Conservation (phyloP, 495 filamentous ascomycete species). For the Clohesyomyces aquaticus region DNA sequence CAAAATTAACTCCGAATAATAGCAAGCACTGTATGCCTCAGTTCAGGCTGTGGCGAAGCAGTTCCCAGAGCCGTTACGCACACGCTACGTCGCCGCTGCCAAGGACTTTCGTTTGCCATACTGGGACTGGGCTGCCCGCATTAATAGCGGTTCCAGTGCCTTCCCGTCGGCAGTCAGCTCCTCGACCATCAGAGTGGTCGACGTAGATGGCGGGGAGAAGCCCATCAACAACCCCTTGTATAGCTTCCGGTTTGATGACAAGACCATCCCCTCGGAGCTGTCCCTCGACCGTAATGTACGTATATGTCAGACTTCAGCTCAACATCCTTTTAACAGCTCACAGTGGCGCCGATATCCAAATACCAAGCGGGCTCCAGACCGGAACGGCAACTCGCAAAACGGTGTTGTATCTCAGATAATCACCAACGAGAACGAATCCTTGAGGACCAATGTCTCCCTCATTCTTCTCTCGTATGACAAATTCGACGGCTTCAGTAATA, state of each 20-base stretch:
- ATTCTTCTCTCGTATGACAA: constrained; percentile 24
- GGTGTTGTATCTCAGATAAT: constrained; percentile 15
- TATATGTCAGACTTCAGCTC: background rate
- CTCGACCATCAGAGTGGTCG: constrained; percentile 6
- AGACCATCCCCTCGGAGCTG: constrained; percentile 3
- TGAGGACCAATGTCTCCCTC: constrained; percentile 30
- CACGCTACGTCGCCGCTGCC: constrained; percentile 22
- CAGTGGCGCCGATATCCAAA: constrained; percentile 20
- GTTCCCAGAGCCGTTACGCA: constrained; percentile 13
- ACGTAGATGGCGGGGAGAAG: constrained; percentile 24
- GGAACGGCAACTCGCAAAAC: constrained; percentile 23
- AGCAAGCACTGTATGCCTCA: constrained; percentile 29
- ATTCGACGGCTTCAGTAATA: constrained; percentile 28
- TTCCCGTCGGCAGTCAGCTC: constrained; percentile 24
- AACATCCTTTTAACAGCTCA: constrained; percentile 1
- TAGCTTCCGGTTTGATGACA: constrained; percentile 14
- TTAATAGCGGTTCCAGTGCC: background rate
- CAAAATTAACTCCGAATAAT: background rate
- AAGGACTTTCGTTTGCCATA: constrained; percentile 28
- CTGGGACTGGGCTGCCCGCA: constrained; percentile 30
- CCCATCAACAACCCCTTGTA: constrained; percentile 26
- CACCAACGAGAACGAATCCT: constrained; percentile 20
- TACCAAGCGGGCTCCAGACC: constrained; percentile 18
- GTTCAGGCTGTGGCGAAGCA: constrained; percentile 12
- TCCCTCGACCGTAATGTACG: constrained; percentile 13